Evolutionary conservation across 164 flowering plant species (phyloP).

Genomic region (Liquidambar formosana): DNA sequence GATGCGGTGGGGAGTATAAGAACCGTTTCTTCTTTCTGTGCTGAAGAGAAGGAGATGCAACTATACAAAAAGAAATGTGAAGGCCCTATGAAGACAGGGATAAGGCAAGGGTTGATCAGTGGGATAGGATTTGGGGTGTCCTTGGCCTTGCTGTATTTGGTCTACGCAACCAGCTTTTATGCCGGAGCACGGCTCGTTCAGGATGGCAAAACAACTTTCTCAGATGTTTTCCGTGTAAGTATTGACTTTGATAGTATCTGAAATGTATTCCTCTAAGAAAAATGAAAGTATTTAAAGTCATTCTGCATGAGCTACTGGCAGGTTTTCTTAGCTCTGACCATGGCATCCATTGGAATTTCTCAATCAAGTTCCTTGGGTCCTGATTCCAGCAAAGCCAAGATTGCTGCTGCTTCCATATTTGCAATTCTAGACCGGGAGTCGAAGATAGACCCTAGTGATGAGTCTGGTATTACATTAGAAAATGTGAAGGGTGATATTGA

Average conservation of each 20-base stretch:
- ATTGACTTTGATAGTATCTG: too few relatives aligned
- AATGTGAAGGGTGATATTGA: slow-evolving; percentile 49
- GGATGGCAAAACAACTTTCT: slow-evolving; percentile 30
- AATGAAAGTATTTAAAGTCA: neutral
- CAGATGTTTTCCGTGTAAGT: slow-evolving; percentile 40
- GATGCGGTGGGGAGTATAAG: slow-evolving; percentile 69
- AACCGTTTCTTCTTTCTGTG: slow-evolving; percentile 65
- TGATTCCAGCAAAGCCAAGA: slow-evolving; percentile 46
- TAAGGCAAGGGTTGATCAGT: slow-evolving; percentile 44
- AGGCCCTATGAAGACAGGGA: slow-evolving; percentile 42
- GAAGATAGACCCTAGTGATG: slow-evolving; percentile 44
- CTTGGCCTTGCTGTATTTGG: slow-evolving; percentile 32
- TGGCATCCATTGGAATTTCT: slow-evolving; percentile 44
- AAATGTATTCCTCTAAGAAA: too few relatives aligned
- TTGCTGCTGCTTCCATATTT: slow-evolving; percentile 48
- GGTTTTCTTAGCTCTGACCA: slow-evolving; percentile 54
- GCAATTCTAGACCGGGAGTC: slow-evolving; percentile 48
- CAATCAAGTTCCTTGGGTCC: slow-evolving; percentile 45
- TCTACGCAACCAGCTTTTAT: slow-evolving; percentile 44
- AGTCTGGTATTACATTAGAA: slow-evolving; percentile 34
- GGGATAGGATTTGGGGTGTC: slow-evolving; percentile 53
- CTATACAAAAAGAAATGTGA: slow-evolving; percentile 41
- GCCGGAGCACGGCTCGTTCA: slow-evolving; percentile 48
- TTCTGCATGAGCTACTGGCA: slow-evolving; percentile 8
- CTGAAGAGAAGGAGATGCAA: slow-evolving; percentile 60